These are phyloP conservation scores for Physcomitrium patens DNA, from an alignment of 225 moss, liverwort and hornwort genomes.

Conservation along the genomic window DNA sequence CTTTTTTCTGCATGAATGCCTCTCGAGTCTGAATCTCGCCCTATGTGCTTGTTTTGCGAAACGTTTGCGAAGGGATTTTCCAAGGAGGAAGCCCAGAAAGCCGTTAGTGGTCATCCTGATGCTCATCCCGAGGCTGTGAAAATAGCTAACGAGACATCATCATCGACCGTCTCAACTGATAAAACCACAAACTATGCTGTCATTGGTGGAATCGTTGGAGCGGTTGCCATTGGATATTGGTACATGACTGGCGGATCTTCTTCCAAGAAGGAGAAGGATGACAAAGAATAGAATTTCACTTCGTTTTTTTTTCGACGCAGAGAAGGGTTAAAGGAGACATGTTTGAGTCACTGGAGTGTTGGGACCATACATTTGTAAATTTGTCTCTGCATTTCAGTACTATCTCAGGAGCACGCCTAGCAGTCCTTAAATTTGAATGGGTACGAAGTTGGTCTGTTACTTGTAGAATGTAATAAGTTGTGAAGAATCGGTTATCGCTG, in stretches of 20 bases:
- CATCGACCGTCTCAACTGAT: constrained; percentile 43
- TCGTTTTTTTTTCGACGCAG: constrained; percentile 15
- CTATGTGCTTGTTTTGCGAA: neutral
- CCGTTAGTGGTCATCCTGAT: constrained; percentile 44
- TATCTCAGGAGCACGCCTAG: constrained; percentile 36
- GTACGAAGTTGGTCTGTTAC: constrained; percentile 19
- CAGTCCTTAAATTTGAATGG: constrained; percentile 32
- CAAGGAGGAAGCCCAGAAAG: constrained; percentile 51
- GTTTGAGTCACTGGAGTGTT: constrained; percentile 38
- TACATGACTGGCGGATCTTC: constrained; percentile 52
- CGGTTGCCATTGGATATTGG: constrained; percentile 54
- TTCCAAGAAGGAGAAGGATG: constrained; percentile 55
- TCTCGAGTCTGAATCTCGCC: too few species aligned
- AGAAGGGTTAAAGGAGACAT: constrained; percentile 33
- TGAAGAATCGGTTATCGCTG: neutral
- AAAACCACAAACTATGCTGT: constrained; percentile 59
- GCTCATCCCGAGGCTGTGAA: constrained; percentile 57
- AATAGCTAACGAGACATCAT: constrained; percentile 38
- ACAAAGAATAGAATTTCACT: constrained; percentile 42
- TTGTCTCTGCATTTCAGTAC: constrained; percentile 40
- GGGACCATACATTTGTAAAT: constrained; percentile 51
- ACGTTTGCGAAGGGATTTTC: constrained; percentile 46
- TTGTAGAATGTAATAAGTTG: constrained; percentile 28
- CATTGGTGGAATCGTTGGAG: constrained; percentile 65
- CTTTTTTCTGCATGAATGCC: constrained; percentile 4